phyloP scores from a whole-genome alignment of 768 basidiomycete species.

The Pleurotus citrinopileatus region DNA sequence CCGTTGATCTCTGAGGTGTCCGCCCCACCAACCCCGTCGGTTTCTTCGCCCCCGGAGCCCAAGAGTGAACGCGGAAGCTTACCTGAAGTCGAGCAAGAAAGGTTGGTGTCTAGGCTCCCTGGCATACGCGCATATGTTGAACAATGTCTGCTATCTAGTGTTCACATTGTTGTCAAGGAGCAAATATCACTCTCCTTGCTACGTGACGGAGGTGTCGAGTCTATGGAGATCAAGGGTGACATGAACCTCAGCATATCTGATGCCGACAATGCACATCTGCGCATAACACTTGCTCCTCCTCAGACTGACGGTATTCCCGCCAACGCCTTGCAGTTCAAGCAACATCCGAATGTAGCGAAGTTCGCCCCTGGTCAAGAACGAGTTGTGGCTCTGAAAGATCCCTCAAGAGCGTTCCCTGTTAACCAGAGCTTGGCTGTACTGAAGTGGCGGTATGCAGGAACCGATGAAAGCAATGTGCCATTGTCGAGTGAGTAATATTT shows the following conservation, averaged over 20 bases:
- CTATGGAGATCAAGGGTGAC: conserved; percentile 91
- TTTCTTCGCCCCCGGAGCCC: conserved; percentile 19
- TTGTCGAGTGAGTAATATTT: conserved; percentile 66
- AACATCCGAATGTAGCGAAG: conserved; percentile 93
- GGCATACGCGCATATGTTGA: not conserved
- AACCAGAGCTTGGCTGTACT: conserved; percentile 84
- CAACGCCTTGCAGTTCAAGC: conserved; percentile 86
- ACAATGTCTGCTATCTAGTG: conserved; percentile 39
- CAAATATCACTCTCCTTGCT: conserved; percentile 75
- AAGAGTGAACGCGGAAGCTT: conserved; percentile 60
- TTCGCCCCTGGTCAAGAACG: conserved; percentile 64
- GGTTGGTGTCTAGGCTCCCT: conserved; percentile 44
- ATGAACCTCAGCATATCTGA: conserved; percentile 90
- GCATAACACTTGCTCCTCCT: conserved; percentile 58
- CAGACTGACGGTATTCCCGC: conserved; percentile 46
- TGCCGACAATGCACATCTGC: conserved; percentile 65
- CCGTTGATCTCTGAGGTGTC: conserved; percentile 42
- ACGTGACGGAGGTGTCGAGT: conserved; percentile 87
- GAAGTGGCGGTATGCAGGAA: conserved; percentile 89
- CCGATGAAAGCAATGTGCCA: conserved; percentile 90
- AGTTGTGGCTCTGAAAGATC: conserved; percentile 80
- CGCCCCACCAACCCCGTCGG: conserved; percentile 28
- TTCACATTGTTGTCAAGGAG: conserved; percentile 87
- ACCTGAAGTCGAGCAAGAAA: conserved; percentile 73
- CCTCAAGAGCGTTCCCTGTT: conserved; percentile 81